phyloP scores from a whole-genome alignment of 805 yeast species.

The Alloascoidea africana region DNA sequence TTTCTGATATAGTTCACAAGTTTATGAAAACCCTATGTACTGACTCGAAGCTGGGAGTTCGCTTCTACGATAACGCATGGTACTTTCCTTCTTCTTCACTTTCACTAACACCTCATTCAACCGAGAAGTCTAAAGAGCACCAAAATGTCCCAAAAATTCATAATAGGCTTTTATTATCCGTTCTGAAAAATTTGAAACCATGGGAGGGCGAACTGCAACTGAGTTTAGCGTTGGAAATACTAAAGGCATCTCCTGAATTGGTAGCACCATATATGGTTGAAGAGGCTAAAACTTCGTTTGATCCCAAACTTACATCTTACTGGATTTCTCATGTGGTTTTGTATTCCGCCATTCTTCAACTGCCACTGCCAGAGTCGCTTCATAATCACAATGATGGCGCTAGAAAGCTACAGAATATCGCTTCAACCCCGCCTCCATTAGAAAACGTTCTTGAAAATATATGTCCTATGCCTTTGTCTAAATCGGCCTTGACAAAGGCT shows the following conservation, averaged over 20 bases:
- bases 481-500: constrained; percentile 40
- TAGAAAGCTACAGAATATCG: constrained; percentile 12
- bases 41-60: constrained; percentile 20
- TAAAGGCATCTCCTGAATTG: constrained; percentile 48
- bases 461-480: constrained; percentile 50
- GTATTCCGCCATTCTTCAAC: constrained; percentile 39
- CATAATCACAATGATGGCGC: too few species aligned
- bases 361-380: constrained; percentile 34
- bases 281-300: constrained; percentile 29
- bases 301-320: constrained; percentile 66
- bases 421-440: constrained; percentile 19
- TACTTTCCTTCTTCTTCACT: too few species aligned
- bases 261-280: constrained; percentile 42
- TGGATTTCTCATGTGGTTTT: constrained; percentile 68
- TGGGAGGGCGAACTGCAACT: constrained; percentile 63
- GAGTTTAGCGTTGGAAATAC: constrained; percentile 32
- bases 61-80: constrained; percentile 18
- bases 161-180: constrained; percentile 50
- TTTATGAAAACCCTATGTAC: constrained; percentile 35
- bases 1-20: constrained; percentile 24
- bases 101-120: too few species aligned
- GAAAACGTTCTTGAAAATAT: constrained; percentile 35
- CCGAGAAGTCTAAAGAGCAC: constrained; percentile 4
- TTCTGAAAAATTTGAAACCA: constrained; percentile 57
- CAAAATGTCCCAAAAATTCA: constrained; percentile 36